A percentile compares a stretch with the other conserved stretches of the same genome.
phyloP scores from a whole-genome alignment of 1,284 basidiomycete genomes.

The Papiliotrema laurentii region DNA sequence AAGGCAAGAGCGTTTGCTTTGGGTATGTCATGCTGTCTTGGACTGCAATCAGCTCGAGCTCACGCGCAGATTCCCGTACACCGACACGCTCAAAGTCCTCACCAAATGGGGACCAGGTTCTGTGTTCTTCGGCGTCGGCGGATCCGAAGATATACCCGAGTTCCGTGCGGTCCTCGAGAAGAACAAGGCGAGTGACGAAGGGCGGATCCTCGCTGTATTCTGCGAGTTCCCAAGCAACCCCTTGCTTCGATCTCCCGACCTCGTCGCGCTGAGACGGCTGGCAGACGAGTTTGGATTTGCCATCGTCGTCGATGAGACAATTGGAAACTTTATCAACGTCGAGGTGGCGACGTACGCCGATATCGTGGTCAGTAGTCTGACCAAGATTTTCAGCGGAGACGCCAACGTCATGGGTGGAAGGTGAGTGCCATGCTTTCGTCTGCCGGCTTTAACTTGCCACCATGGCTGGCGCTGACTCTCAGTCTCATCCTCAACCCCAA shows the following conservation, averaged over 20 bases:
- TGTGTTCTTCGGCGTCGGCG: conserved; percentile 80
- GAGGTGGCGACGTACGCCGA: conserved; percentile 86
- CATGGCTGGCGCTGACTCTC: neutral
- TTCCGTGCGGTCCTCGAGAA: conserved; percentile 62
- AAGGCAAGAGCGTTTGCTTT: conserved; percentile 84
- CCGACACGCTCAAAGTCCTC: conserved; percentile 93
- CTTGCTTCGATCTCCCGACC: conserved; percentile 74
- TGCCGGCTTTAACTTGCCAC: neutral
- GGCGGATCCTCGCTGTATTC: conserved; percentile 51
- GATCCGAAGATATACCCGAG: conserved; percentile 68
- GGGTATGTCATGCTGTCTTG: conserved; percentile 57
- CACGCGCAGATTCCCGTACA: conserved; percentile 81
- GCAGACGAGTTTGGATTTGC: conserved; percentile 87
- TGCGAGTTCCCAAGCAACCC: conserved; percentile 95
- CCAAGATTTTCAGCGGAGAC: conserved; percentile 93
- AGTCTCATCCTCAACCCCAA: conserved; percentile 83
- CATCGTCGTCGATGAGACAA: conserved; percentile 89
- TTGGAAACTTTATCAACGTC: conserved; percentile 95
- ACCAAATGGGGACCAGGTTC: conserved; percentile 97
- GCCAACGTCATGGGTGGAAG: conserved; percentile 97
- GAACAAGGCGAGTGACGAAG: conserved; percentile 35
- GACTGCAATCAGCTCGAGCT: neutral
- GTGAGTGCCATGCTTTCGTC: conserved; percentile 50
- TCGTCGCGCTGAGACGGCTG: conserved; percentile 70
- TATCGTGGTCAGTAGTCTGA: conserved; percentile 87